Conservation (phyloP, 2,329 filamentous ascomycete genomes). For the Ophiocordyceps australis region DNA sequence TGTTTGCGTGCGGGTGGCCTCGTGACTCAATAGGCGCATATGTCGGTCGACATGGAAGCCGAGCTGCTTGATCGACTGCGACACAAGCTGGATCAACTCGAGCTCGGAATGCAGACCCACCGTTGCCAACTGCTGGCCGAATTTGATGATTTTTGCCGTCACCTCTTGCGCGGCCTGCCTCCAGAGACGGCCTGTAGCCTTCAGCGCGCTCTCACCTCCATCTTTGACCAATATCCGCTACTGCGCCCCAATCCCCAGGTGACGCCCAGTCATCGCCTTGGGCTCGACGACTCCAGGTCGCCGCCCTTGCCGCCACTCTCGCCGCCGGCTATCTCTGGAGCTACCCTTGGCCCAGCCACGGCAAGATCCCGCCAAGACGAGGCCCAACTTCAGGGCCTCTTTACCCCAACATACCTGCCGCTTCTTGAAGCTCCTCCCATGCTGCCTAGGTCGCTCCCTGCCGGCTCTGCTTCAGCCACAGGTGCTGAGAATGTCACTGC, state of each 20-base stretch:
- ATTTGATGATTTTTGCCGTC: slow-evolving; percentile 34
- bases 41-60: no score
- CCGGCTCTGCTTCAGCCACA: slow-evolving; percentile 3
- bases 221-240: slow-evolving; percentile 24
- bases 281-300: no score
- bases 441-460: slow-evolving; percentile 6
- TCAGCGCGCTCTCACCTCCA: slow-evolving; percentile 24
- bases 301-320: slow-evolving; percentile 5
- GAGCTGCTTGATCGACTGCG: slow-evolving; percentile 32
- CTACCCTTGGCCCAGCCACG: no score
- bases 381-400: slow-evolving; percentile 41
- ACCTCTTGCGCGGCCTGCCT: slow-evolving; percentile 27
- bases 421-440: slow-evolving; percentile 30
- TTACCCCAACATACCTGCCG: slow-evolving; percentile 43
- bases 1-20: no score
- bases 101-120: slow-evolving; percentile 36
- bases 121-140: slow-evolving; percentile 37
- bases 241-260: slow-evolving; percentile 19
- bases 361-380: slow-evolving; percentile 39
- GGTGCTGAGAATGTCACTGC: slow-evolving; percentile 1
- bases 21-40: no score
- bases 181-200: slow-evolving; percentile 26
- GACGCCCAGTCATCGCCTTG: no score
- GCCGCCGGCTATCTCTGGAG: no score
- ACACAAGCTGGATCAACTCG: slow-evolving; percentile 34